phyloP scores from a whole-genome alignment of 371 early-diverging fungal genomes.

The Cokeromyces recurvatus region DNA sequence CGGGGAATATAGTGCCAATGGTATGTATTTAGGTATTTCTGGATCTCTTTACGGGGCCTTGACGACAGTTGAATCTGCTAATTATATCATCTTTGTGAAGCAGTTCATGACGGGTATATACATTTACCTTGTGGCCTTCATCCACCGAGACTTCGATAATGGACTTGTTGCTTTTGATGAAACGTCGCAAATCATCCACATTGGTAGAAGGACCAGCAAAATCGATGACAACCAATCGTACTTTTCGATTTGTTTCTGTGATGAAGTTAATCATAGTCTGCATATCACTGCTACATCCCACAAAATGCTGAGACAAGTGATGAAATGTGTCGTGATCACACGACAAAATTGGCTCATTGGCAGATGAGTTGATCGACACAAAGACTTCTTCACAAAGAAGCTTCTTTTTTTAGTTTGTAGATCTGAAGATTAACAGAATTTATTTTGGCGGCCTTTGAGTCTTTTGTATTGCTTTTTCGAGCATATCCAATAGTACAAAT shows the following conservation, averaged over 20 bases:
- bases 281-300: not conserved
- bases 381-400: not conserved
- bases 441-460: not conserved
- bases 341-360: not conserved
- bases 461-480: not conserved
- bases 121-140: conserved; percentile 28
- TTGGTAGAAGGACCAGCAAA: conserved; percentile 12
- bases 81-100: conserved; percentile 48
- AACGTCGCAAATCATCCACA: conserved; percentile 4
- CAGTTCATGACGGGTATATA: conserved; percentile 41
- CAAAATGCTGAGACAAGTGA: not conserved
- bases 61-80: conserved; percentile 13
- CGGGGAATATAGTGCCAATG: not conserved
- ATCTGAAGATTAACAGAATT: not conserved
- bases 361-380: not conserved
- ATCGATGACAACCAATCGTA: conserved; percentile 14
- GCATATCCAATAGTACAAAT: conserved; percentile 1
- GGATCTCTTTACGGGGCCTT: conserved; percentile 1
- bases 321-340: not conserved
- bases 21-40: not conserved
- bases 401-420: conserved; percentile 1
- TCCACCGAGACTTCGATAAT: conserved; percentile 1
- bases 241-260: not conserved
- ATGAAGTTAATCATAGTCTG: conserved; percentile 3
- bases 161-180: conserved; percentile 3